Evolutionary conservation across 2,329 filamentous ascomycete genomes (phyloP).

Genomic region (Metarhizium brunneum): DNA sequence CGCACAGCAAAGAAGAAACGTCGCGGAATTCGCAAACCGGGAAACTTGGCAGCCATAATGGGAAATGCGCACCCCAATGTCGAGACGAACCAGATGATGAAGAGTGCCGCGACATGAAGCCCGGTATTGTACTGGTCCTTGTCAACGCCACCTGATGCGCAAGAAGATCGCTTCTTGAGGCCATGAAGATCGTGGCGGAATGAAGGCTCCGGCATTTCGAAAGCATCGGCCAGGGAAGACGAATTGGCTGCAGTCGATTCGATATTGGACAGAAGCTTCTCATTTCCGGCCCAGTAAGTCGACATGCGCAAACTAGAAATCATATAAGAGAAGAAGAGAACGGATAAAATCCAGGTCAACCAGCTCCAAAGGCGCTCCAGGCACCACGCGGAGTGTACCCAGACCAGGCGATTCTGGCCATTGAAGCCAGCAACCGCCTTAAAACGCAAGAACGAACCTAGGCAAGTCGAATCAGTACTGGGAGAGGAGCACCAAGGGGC

Average conservation of each 20-base stretch:
- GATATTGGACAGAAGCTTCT: not conserved
- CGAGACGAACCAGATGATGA: slow-evolving; percentile 38
- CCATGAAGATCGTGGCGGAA: slow-evolving; percentile 4
- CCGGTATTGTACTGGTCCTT: slow-evolving; percentile 41
- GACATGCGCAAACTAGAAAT: slow-evolving; percentile 11
- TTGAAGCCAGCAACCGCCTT: slow-evolving; percentile 28
- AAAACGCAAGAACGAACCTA: slow-evolving; percentile 22
- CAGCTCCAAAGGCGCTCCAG: slow-evolving; percentile 28
- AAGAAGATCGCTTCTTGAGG: slow-evolving; percentile 19
- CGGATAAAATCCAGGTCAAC: slow-evolving; percentile 32
- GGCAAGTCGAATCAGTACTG: slow-evolving; percentile 1
- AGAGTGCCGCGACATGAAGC: slow-evolving; percentile 48
- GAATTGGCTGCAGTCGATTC: not conserved
- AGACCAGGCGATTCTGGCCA: slow-evolving; percentile 26
- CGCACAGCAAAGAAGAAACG: slow-evolving; percentile 47
- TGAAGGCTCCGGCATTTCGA: slow-evolving; percentile 2
- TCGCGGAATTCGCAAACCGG: slow-evolving; percentile 43
- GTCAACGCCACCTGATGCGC: slow-evolving; percentile 19
- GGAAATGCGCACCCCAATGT: slow-evolving; percentile 43
- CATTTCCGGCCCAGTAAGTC: not conserved
- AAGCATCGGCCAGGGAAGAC: slow-evolving; percentile 3
- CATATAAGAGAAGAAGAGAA: slow-evolving; percentile 26
- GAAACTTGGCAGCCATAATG: slow-evolving; percentile 42
- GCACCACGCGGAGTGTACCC: slow-evolving; percentile 19
- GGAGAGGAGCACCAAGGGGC: slow-evolving; percentile 1